Base-by-base conservation (phyloP, 1,284 basidiomycete genomes). In the Malassezia caprae region DNA sequence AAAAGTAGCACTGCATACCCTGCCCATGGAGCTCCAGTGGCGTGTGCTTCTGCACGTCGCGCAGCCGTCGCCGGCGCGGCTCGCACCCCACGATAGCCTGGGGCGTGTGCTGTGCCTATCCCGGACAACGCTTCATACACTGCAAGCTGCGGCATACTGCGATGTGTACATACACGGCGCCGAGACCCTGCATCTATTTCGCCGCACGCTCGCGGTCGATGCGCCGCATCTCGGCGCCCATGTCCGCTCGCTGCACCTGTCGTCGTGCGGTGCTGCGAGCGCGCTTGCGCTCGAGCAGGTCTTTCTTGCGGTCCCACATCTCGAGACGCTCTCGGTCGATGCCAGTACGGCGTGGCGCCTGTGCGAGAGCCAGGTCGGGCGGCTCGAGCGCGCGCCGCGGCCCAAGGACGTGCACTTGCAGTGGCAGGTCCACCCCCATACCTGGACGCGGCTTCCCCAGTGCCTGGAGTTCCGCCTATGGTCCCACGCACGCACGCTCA, bases 241-340 rank as follows among this genome's bases (percentile, higher is more conserved):
- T 28, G 28, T 57, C 10, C 43, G 30, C 6, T 10, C 21, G 10
- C 28, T 57, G 8, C 35, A 12, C 19, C n/a, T 57, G 6, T 11
- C n/a, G 1, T 23, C 17, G 15, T 44, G 43, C 31, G 24, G 21
- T 0, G 31, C 27, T 13, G 13, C 49, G 2, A 8, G 30, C 4
- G 31, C 49, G 0, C 35, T 57, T 6, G 55, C 32, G 1, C n/a
- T 52, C 21, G 55, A 57, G 51, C 55, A 57, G 28, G 17, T 57
- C 24, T 19, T 52, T 0, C 27, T 57, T 6, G 21, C 23, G 2
- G 15, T 45, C 17, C 35, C 31, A 1, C 17, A 15, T 13, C 42
- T 57, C 27, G 26, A 15, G 13, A 24, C 21, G 11, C 31, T 57
- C 6, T 24, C 37, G 23, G 17, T 57, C 2, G 55, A 57, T 24